Percentiles rank a stretch among this genome's conserved stretches.
Conservation (phyloP, 345 rosid genomes). For the Triadica sebifera region DNA sequence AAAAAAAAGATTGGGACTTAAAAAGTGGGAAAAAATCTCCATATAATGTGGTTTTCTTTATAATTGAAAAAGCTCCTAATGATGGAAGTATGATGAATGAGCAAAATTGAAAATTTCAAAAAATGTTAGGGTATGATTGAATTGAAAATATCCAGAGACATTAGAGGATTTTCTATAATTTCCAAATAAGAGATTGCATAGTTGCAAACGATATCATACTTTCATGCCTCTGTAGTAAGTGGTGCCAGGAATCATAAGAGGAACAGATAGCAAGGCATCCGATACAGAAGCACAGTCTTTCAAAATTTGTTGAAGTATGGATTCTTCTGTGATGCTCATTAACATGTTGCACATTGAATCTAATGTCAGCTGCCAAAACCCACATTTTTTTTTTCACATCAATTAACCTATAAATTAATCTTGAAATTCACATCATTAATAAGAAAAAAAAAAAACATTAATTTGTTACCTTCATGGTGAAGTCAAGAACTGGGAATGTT, state of each 20-base stretch:
- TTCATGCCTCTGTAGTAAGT: slow-evolving; percentile 54
- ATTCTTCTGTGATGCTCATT: slow-evolving; percentile 44
- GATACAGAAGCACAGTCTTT: slow-evolving; percentile 41
- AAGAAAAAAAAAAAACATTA: too few species aligned
- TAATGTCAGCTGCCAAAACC: slow-evolving; percentile 37
- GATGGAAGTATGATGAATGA: too few species aligned
- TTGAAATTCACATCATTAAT: background rate
- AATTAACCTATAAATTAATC: background rate
- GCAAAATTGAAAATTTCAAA: too few species aligned
- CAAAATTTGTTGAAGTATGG: slow-evolving; percentile 39
- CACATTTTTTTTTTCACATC: background rate
- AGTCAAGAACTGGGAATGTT: slow-evolving; percentile 46
- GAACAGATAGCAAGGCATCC: slow-evolving; percentile 48
- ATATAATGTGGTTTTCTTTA: too few species aligned
- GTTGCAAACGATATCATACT: slow-evolving; percentile 26
- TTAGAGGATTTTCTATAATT: too few species aligned
- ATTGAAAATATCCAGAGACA: too few species aligned
- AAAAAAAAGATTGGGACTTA: too few species aligned
- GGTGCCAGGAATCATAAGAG: slow-evolving; percentile 56
- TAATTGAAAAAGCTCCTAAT: too few species aligned
- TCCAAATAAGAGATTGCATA: background rate
- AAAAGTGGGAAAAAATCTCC: too few species aligned
- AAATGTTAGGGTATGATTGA: too few species aligned
- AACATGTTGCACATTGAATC: slow-evolving; percentile 50
- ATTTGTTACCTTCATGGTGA: slow-evolving; percentile 45